Base-by-base conservation (phyloP, 148 eudicot species). In the Drosera capensis region DNA sequence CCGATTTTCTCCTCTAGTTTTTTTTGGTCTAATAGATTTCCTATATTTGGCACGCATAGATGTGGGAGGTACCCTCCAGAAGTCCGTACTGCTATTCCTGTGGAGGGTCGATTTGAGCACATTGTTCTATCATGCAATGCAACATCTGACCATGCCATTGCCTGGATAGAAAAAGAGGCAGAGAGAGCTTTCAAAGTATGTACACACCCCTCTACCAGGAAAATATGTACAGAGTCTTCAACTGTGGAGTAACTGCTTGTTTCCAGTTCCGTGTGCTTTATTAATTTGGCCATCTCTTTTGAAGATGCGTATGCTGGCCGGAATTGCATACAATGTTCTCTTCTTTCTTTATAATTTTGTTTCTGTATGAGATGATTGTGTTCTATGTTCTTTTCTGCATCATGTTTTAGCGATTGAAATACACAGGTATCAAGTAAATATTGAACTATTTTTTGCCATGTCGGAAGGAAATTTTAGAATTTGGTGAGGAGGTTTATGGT, bases 61-160 rank as follows among this genome's bases (percentile, higher is more conserved):
- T 82, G 94, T 63, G 94, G 79, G 20, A 75, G 86, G 60, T 74
- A 56, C 51, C 86, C 94, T 31, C 94, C 94, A 16, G 77, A 78
- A 49, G 94, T 82, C 48, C 72, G 86, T 62, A 82, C 94, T 23
- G 94, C 94, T 35, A 82, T 82, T 34, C 94, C 94, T 1, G 94
- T 82, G 20, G 95, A 84, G 46, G 99, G 82, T 57, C 74, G 99
- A 63, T 90, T 84, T 56, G 99, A 90, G 52, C 95, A 90, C 53
- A 84, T 90, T 52, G 99, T 90, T 36, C 67, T 90, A 36, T 78
- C 99, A 8, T 78, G 85, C 71, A 82, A 74, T 59, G 76, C 93
- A 18, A 90, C 85, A 6, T 73, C 82, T 39, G 99, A 90, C 73
- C 99, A 90, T 54, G 95, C 59, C 51, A 78, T 90, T 64, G 46